Evolutionary conservation across 805 yeast species (phyloP).

Genomic region (Yarrowia sp.): DNA sequence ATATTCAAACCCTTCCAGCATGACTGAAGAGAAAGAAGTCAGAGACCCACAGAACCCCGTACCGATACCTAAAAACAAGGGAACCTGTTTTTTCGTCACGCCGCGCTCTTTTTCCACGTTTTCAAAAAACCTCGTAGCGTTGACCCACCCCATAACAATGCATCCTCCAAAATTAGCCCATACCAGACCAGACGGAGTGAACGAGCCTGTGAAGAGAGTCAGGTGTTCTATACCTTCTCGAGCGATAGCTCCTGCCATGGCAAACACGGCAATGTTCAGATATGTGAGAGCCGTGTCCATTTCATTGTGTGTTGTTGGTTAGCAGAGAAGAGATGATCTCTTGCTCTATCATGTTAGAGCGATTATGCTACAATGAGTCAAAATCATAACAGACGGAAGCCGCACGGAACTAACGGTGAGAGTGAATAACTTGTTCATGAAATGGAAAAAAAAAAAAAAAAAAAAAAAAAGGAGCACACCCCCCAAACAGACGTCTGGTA

Average conservation of each 20-base stretch:
- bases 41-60: slow-evolving; percentile 84
- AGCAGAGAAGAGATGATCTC: not conserved
- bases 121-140: not conserved
- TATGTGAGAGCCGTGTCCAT: slow-evolving; percentile 14
- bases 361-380: slow-evolving; percentile 1
- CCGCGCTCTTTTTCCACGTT: not conserved
- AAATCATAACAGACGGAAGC: not conserved
- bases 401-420: not conserved
- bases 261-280: slow-evolving; percentile 13
- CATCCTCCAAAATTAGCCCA: slow-evolving; percentile 83
- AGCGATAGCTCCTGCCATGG: slow-evolving; percentile 20
- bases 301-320: not conserved
- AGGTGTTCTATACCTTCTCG: slow-evolving; percentile 35
- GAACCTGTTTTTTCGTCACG: slow-evolving; percentile 44
- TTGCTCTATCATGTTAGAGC: too few relatives aligned
- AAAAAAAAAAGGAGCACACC: too few relatives aligned
- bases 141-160: slow-evolving; percentile 56
- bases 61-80: slow-evolving; percentile 59
- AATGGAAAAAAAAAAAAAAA: not conserved
- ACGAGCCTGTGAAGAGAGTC: slow-evolving; percentile 53
- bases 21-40: slow-evolving; percentile 71
- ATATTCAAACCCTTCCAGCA: slow-evolving; percentile 50
- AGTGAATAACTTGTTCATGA: not conserved
- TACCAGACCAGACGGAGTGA: slow-evolving; percentile 54
- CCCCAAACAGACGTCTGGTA: too few relatives aligned